These are phyloP conservation scores for Aureobasidium subglaciale DNA, from an alignment of 2,329 filamentous ascomycete species.

Conservation along the genomic window DNA sequence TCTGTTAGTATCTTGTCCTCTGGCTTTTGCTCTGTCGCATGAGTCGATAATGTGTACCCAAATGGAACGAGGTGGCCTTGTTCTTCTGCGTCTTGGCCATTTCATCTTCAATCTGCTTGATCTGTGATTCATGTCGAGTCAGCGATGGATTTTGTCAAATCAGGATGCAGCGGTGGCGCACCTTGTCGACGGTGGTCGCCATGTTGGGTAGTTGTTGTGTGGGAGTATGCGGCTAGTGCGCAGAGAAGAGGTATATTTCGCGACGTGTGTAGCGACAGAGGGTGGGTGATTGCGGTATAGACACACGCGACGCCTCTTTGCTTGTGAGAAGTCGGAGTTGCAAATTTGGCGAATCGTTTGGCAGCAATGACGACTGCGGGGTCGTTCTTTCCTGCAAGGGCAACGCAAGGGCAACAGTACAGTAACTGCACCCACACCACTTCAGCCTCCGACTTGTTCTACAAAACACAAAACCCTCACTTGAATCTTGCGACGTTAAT, in stretches of 20 bases:
- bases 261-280: background rate
- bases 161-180: conserved; percentile 28
- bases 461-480: too few species aligned
- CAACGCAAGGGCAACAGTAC: background rate
- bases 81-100: conserved; percentile 98
- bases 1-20: background rate
- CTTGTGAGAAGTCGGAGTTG: conserved; percentile 12
- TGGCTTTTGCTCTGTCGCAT: background rate
- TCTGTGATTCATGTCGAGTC: conserved; percentile 47
- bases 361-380: conserved; percentile 12
- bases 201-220: conserved; percentile 49
- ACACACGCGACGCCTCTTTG: background rate
- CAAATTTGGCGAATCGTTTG: conserved; percentile 1
- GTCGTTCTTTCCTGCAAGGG: background rate
- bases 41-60: conserved; percentile 47
- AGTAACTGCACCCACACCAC: background rate
- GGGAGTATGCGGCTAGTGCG: background rate
- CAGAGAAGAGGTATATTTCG: background rate
- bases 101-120: conserved; percentile 95
- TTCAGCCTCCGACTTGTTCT: too few species aligned
- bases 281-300: background rate
- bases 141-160: conserved; percentile 28
- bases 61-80: conserved; percentile 87
- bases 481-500: background rate
- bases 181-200: conserved; percentile 97